Evolutionary conservation across 148 eudicot species (phyloP), one percentile per base, ranked within the genome.

Genomic region (Pharnaceum exiguum): DNA sequence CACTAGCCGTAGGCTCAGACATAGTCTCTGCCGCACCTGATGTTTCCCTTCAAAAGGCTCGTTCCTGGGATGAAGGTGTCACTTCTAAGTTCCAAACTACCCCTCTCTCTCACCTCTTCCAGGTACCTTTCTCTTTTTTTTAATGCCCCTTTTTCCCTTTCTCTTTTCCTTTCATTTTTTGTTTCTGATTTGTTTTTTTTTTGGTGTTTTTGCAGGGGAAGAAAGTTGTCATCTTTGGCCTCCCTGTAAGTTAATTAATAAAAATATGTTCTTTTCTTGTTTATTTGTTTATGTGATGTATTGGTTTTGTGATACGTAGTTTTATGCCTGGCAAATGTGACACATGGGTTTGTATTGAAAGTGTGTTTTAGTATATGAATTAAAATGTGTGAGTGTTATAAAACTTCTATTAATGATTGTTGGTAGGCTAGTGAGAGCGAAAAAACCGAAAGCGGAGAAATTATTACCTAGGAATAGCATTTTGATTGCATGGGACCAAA

Each of bases 171-270:
- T 10, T 25, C 24, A 33, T 23, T 43, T 35, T 35, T 53, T 0
- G 26, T 63, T 50, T 57, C 59, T 5, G 18, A 7, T 51, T 51
- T n/a, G 21, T 17, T 16, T 19, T 54, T 12, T 24, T 21, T 44
- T 29, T 11, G 5, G 21, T 21, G 22, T 50, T 16, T 51, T 72
- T 74, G 17, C 90, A 91, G 98, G 96, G 82, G 44, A 93, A 85
- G 72, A 93, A 93, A 71, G 80, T 93, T 59, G 95, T 81, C 57
- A 85, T 93, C 64, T 93, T 93, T 71, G 98, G 98, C n/a, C 89
- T 93, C 12, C 98, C 98, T 65, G 98, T 91, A 71, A 91, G 97
- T 77, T 21, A 18, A 5, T 49, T 26, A 35, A 17, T 28, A 18
- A 12, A 27, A 18, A 15, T 9, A 3, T 22, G 26, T 49, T 5